Evolutionary conservation across 2,329 filamentous ascomycete species (phyloP).

Genomic region (Arthrobotrys pseudoclavata): DNA sequence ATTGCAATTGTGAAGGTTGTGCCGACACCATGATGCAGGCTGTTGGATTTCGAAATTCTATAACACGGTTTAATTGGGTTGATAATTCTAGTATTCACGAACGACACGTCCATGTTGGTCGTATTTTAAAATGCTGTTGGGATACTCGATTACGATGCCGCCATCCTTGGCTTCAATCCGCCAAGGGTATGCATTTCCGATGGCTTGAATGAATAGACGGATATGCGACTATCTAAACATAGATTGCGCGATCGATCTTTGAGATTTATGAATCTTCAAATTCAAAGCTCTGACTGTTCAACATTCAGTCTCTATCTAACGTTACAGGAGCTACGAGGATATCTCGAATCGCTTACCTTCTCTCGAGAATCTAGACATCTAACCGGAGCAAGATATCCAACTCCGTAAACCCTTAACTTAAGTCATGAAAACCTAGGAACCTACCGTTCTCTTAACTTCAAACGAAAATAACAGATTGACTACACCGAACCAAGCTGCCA

Average conservation of each 20-base stretch:
- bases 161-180: not conserved
- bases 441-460: not conserved
- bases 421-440: too few relatives aligned
- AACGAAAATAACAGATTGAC: not conserved
- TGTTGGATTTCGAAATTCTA: conserved; percentile 18
- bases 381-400: conserved; percentile 7
- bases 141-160: not conserved
- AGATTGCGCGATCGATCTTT: not conserved
- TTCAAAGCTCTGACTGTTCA: not conserved
- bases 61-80: not conserved
- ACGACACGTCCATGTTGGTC: not conserved
- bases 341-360: not conserved
- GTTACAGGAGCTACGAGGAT: not conserved
- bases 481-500: conserved; percentile 1
- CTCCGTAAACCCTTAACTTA: not conserved
- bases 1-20: not conserved
- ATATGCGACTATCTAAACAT: conserved; percentile 2
- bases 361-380: not conserved
- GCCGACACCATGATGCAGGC: not conserved
- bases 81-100: not conserved
- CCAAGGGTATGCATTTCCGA: conserved; percentile 8
- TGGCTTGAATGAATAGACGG: conserved; percentile 12
- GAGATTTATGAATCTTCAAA: not conserved
- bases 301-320: too few relatives aligned
- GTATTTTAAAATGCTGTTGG: not conserved